Conservation (phyloP, 495 filamentous ascomycete species). For the Hypoxylon subgilvum region DNA sequence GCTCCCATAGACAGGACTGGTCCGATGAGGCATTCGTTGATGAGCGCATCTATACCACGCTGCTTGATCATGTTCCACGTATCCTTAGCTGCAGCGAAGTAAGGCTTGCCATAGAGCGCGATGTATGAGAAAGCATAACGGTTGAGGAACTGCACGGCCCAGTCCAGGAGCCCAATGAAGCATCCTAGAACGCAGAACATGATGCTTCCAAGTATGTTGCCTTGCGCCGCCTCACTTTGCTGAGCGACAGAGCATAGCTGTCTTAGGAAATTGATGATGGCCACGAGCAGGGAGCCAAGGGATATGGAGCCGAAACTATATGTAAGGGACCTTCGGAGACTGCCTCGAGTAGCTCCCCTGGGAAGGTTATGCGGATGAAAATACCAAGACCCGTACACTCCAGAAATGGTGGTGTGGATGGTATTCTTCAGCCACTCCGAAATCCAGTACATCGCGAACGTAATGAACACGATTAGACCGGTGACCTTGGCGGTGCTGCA, state of each 20-base stretch:
- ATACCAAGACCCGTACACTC: conserved; percentile 93
- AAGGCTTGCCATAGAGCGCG: conserved; percentile 86
- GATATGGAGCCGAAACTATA: conserved; percentile 92
- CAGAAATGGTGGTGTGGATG: conserved; percentile 84
- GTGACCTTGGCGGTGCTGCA: conserved; percentile 80
- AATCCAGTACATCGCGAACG: conserved; percentile 91
- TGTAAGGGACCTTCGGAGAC: conserved; percentile 76
- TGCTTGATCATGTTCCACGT: conserved; percentile 91
- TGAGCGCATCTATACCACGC: conserved; percentile 85
- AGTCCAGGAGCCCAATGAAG: conserved; percentile 78
- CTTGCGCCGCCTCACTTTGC: conserved; percentile 65
- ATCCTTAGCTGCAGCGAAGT: conserved; percentile 83
- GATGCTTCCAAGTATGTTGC: conserved; percentile 71
- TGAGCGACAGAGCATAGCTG: conserved; percentile 78
- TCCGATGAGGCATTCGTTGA: conserved; percentile 89
- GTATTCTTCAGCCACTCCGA: conserved; percentile 91
- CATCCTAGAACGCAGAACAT: conserved; percentile 75
- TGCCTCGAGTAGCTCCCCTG: conserved; percentile 74
- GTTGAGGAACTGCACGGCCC: conserved; percentile 80
- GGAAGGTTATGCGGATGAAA: conserved; percentile 72
- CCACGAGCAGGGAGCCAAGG: conserved; percentile 81
- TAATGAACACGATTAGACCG: conserved; percentile 83
- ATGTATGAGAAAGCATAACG: conserved; percentile 92
- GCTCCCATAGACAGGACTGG: conserved; percentile 90
- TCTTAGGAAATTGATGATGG: conserved; percentile 82